Base-by-base conservation (phyloP, 2,329 filamentous ascomycete genomes). In the Calonectria multiphialidica region DNA sequence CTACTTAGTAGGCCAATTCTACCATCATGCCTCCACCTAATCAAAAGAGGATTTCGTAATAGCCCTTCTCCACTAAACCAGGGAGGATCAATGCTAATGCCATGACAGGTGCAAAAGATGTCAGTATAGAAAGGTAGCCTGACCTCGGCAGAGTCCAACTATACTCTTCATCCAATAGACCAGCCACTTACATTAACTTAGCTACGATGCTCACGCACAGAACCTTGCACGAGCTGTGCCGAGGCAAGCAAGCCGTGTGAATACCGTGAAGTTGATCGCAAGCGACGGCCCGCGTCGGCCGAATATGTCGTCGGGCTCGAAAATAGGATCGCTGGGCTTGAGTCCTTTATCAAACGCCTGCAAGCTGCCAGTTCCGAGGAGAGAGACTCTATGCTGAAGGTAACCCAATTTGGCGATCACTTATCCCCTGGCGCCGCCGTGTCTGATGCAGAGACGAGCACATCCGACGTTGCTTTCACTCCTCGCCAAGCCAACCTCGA, bases 221-320 rank as follows among this genome's bases (percentile, higher is more conserved):
- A 70, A 18, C 71, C 71, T 42, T 72, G 71, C 25, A 55, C 64
- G 15, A 72, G 63, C 33, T 72, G 71, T n/a, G 7, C 25, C 6
- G 69, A 70, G 15, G 59, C 71, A 21, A 45, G 44, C 0, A 47
- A 70, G 7, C 30, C 18, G 1, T 73, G 72, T 23, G 68, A 73
- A 30, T 73, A 73, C 23, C 63, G 47, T 8, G 57, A 73, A 18
- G 21, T 65, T 13, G 72, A 72, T 25, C 68, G 65, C 16, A 73
- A 73, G 49, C 47, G 69, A 35, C 72, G 72, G 1, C 72, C 72
- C 1, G 72, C 65, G 18, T 75, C 75, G 1, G 73, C 64, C 30
- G 77, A 75, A 30, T 78, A 78, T 62, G 76, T 76, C 49, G 72
- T 73, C 5, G 73, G 65, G 10, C 75, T 79, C 5, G 76, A 79